A percentile compares a stretch with the other conserved stretches of the same genome.
phyloP scores from a whole-genome alignment of 345 rosid species.

The Camelina laxa region DNA sequence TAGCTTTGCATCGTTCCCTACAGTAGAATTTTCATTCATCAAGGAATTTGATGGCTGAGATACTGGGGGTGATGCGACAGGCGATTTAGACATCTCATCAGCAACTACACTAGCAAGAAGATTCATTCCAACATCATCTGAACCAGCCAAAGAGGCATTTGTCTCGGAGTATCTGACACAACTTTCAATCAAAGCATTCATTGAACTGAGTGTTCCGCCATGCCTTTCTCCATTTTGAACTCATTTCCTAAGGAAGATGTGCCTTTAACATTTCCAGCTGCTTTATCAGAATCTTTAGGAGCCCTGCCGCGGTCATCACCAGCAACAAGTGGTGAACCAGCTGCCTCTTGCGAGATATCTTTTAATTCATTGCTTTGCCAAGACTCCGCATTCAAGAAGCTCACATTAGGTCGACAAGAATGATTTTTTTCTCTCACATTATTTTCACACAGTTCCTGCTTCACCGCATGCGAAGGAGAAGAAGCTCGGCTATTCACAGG shows the following conservation, averaged over 20 bases:
- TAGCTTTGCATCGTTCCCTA: conserved; percentile 42
- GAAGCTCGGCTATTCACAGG: conserved; percentile 60
- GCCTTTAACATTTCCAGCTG: conserved; percentile 50
- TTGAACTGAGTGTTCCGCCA: conserved; percentile 72
- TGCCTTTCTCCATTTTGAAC: conserved; percentile 51
- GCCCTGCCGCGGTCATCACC: conserved; percentile 52
- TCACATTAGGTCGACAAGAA: conserved; percentile 45
- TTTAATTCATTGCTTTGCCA: conserved; percentile 71
- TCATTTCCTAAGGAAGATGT: conserved; percentile 53
- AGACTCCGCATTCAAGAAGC: conserved; percentile 54
- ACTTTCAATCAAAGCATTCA: conserved; percentile 89
- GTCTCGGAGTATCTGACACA: conserved; percentile 77
- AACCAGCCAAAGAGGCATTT: conserved; percentile 52
- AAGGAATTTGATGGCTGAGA: conserved; percentile 54
- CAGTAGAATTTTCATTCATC: conserved; percentile 44
- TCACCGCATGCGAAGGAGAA: conserved; percentile 63
- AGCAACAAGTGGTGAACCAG: conserved; percentile 54
- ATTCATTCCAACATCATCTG: conserved; percentile 94
- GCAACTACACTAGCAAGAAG: conserved; percentile 95
- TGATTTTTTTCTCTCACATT: conserved; percentile 56
- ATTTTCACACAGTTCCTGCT: conserved; percentile 59
- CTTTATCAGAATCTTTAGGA: conserved; percentile 53
- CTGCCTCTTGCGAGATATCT: conserved; percentile 59
- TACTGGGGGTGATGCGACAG: conserved; percentile 55
- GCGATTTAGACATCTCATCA: conserved; percentile 77